phyloP scores from a whole-genome alignment of 371 early-diverging fungal genomes.

The Dentiscutata heterogama region DNA sequence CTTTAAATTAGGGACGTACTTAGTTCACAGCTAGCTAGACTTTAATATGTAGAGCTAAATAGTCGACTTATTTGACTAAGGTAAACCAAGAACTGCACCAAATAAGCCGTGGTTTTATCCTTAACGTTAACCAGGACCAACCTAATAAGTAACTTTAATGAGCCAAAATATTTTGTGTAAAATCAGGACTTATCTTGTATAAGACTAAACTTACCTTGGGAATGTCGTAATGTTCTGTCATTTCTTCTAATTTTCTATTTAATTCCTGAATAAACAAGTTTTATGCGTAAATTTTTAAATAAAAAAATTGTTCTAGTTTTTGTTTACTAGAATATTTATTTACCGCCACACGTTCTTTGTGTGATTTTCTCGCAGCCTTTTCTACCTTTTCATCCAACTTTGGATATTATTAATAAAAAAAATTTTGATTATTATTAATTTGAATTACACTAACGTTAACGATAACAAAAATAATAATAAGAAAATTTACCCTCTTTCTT shows the following conservation, averaged over 20 bases:
- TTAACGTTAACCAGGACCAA: no score
- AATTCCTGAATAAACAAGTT: constrained; percentile 54
- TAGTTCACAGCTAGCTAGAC: no score
- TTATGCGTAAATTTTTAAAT: not conserved
- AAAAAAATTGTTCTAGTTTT: not conserved
- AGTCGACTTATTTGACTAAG: no score
- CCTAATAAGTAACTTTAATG: no score
- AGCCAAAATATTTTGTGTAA: no score
- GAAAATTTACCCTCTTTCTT: constrained; percentile 59
- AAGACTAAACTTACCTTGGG: constrained; percentile 57
- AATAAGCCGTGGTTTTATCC: no score
- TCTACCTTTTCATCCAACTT: constrained; percentile 72
- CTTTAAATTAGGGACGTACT: no score
- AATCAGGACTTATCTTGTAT: no score
- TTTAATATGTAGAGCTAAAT: no score
- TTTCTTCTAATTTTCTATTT: constrained; percentile 68
- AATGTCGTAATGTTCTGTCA: constrained; percentile 79
- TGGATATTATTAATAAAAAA: constrained; percentile 13
- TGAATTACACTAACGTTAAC: no score
- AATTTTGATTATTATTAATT: not conserved
- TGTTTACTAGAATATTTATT: constrained; percentile 13
- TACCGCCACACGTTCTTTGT: constrained; percentile 70
- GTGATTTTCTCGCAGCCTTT: constrained; percentile 69
- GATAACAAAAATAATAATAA: no score
- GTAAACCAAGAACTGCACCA: no score